These are phyloP conservation scores for Monilinia polystroma DNA, from an alignment of 2,329 filamentous ascomycete genomes.

Conservation along the genomic window DNA sequence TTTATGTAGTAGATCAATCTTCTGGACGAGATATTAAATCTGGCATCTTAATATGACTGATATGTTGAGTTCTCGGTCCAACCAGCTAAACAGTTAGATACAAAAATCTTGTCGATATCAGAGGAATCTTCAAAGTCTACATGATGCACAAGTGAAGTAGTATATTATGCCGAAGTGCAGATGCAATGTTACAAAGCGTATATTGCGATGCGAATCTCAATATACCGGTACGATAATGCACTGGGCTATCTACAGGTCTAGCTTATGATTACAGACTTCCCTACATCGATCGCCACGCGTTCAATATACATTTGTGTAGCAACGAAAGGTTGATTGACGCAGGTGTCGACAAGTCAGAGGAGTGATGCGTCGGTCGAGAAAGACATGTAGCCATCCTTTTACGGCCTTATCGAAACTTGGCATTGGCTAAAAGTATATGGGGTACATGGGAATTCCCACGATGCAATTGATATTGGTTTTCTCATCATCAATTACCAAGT, in stretches of 20 bases:
- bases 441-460: background rate
- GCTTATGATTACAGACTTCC: background rate
- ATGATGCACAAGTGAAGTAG: slow-evolving; percentile 11
- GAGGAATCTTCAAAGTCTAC: background rate
- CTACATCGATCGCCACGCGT: slow-evolving; percentile 16
- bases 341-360: slow-evolving; percentile 10
- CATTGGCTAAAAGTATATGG: background rate
- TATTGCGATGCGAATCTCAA: slow-evolving; percentile 12
- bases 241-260: slow-evolving; percentile 6
- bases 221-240: slow-evolving; percentile 18
- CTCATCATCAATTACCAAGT: background rate
- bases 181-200: slow-evolving; percentile 6
- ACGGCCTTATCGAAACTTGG: background rate
- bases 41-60: background rate
- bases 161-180: slow-evolving; percentile 7
- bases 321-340: slow-evolving; percentile 1
- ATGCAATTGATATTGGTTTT: background rate
- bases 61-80: background rate
- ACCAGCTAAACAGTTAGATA: background rate
- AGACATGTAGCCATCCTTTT: background rate
- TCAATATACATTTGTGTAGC: slow-evolving; percentile 19
- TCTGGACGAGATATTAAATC: background rate
- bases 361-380: slow-evolving; percentile 10
- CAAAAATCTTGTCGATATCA: background rate
- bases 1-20: background rate